Evolutionary conservation across 1,284 basidiomycete genomes (phyloP), one percentile per base, ranked within the genome.

Genomic region (Microbotryum saponariae): DNA sequence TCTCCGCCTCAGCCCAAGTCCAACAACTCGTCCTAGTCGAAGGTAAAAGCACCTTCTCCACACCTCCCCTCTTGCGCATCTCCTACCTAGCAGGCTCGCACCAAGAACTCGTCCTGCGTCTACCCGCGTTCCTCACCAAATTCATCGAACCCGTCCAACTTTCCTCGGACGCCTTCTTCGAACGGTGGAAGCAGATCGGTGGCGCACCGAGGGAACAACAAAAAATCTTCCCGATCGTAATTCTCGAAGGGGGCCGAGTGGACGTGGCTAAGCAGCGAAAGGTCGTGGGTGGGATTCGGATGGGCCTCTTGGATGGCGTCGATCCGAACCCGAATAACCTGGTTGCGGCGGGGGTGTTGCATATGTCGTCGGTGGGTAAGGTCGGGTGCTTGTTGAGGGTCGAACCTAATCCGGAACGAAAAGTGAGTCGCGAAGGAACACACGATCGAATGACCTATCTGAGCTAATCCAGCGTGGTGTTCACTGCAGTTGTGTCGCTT

Each of bases 151-250:
- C 89, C 45, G 91, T 97, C 59, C 86, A 85, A 59, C 82, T 98
- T 45, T 85, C 83, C 18, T 80, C 83, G 62, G 79, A 82, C 0
- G 89, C 94, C 69, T 98, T 98, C 81, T 98, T 98, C 76, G 93
- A 97, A 76, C 82, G 96, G 58, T 99, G 96, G 96, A 91, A 91
- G 76, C 79, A 97, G 71, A 97, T 98, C 61, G 94, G 94, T 21
- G 92, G 91, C 1, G 82, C 93, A 31, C 91, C 92, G 27, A 82
- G 92, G 59, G 96, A 99, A 78, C 83, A 88, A 21, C 96, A 98
- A 76, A 78, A 78, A 63, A 83, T 98, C 64, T 96, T 97, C 77
- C 83, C 87, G 0, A 86, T 97, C 69, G 78, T 96, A 31, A 82
- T 83, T 46, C 78, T 78, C 9, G 75, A 78, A 4, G 29, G 54